A percentile compares a stretch with the other conserved stretches of the same genome.
Evolutionary conservation across 202 grass and related monocot species (phyloP).

Genomic region (Tripidium arundinaceum): DNA sequence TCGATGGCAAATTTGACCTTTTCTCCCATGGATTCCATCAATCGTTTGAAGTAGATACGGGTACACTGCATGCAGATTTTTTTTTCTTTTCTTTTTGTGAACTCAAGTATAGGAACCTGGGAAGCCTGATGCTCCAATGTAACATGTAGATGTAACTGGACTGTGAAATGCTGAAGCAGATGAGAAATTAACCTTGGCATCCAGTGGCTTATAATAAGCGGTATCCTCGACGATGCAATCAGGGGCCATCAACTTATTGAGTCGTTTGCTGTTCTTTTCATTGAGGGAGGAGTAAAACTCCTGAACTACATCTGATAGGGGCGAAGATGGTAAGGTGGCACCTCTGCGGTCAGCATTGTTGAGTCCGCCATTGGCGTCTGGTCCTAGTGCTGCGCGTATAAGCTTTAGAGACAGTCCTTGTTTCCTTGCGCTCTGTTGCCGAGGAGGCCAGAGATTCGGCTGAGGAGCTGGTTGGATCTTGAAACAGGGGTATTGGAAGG

Average conservation of each 20-base stretch:
- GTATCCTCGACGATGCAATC: conserved; percentile 55
- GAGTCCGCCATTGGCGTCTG: conserved; percentile 13
- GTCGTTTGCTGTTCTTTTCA: conserved; percentile 46
- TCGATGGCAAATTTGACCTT: conserved; percentile 63
- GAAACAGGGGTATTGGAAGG: conserved; percentile 31
- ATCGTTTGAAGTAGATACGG: conserved; percentile 42
- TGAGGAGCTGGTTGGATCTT: conserved; percentile 8
- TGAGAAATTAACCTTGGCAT: conserved; percentile 54
- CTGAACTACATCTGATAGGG: conserved; percentile 38
- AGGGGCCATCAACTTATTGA: conserved; percentile 52
- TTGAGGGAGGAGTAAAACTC: conserved; percentile 72
- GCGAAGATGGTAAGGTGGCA: conserved; percentile 32
- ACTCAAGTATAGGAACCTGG: background rate
- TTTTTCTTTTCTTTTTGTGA: background rate
- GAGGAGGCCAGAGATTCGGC: background rate
- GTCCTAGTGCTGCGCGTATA: conserved; percentile 17
- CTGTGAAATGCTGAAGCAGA: conserved; percentile 21
- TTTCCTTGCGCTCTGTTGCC: conserved; percentile 5
- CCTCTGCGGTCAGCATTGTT: conserved; percentile 16
- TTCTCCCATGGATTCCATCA: conserved; percentile 68
- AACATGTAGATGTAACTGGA: conserved; percentile 8
- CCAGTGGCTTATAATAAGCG: conserved; percentile 52
- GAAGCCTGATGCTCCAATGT: background rate
- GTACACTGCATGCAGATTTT: conserved; percentile 43
- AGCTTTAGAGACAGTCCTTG: conserved; percentile 5